Percentiles rank a stretch among this genome's conserved stretches.
These are phyloP conservation scores for Phytopythium mirpurense DNA, from an alignment of 352 stramenopile species.

Conservation along the genomic window DNA sequence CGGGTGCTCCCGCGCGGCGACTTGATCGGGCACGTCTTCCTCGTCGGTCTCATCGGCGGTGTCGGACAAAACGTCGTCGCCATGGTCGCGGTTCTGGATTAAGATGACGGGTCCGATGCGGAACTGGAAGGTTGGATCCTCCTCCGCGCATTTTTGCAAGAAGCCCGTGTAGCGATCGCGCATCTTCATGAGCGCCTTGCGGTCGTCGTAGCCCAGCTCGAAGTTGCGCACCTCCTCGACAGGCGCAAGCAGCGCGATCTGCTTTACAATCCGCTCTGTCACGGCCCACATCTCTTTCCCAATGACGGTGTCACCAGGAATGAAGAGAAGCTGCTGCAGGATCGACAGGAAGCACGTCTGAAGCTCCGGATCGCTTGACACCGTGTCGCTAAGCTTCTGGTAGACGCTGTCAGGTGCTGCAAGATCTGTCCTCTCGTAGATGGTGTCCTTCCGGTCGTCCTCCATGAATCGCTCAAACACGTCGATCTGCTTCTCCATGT, in stretches of 20 bases:
- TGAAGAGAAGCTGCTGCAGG: constrained; percentile 83
- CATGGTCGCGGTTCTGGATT: constrained; percentile 64
- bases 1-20: constrained; percentile 54
- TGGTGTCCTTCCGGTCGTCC: constrained; percentile 82
- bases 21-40: constrained; percentile 31
- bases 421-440: constrained; percentile 78
- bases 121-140: constrained; percentile 63
- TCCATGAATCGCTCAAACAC: constrained; percentile 88
- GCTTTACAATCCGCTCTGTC: constrained; percentile 69
- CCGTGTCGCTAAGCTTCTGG: constrained; percentile 42
- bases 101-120: constrained; percentile 70
- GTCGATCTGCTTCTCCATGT: constrained; percentile 87
- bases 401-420: constrained; percentile 69
- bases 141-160: constrained; percentile 58
- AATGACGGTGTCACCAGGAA: constrained; percentile 72
- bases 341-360: constrained; percentile 74
- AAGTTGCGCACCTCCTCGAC: constrained; percentile 80
- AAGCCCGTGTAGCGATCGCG: constrained; percentile 75
- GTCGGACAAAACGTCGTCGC: constrained; percentile 53
- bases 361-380: constrained; percentile 56
- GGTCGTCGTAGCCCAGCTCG: constrained; percentile 76
- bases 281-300: constrained; percentile 87
- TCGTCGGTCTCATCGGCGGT: constrained; percentile 66
- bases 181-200: constrained; percentile 69
- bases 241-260: constrained; percentile 67